Percentiles rank a stretch among this genome's conserved stretches.
These are phyloP conservation scores for Gossypium turneri DNA, from an alignment of 345 rosid genomes.

Conservation along the genomic window DNA sequence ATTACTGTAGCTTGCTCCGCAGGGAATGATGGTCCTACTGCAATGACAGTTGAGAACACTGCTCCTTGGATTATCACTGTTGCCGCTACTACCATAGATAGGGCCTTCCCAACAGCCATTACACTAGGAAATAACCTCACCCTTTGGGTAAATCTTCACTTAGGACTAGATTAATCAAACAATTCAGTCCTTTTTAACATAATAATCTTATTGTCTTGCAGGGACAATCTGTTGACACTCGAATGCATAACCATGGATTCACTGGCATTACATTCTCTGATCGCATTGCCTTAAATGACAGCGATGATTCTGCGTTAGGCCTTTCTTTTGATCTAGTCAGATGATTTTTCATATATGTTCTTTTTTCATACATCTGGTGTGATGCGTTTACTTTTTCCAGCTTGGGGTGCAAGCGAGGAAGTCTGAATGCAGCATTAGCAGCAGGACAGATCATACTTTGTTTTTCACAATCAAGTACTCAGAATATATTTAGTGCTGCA, in stretches of 20 bases:
- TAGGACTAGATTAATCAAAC: constrained; percentile 48
- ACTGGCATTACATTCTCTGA: constrained; percentile 32
- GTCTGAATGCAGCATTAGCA: constrained; percentile 38
- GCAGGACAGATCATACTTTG: constrained; percentile 42
- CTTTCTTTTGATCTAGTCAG: neutral
- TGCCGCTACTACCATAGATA: constrained; percentile 54
- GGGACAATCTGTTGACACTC: constrained; percentile 50
- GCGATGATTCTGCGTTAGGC: constrained; percentile 22
- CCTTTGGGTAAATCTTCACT: constrained; percentile 37
- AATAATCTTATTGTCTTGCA: constrained; percentile 10
- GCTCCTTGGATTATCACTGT: constrained; percentile 64
- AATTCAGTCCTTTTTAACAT: constrained; percentile 4
- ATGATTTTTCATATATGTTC: neutral
- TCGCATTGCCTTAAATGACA: constrained; percentile 25
- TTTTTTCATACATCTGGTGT: neutral
- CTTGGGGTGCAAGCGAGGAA: constrained; percentile 28
- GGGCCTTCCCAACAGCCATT: constrained; percentile 41
- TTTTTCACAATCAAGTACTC: constrained; percentile 23
- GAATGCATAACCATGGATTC: constrained; percentile 24
- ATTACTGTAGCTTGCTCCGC: constrained; percentile 52
- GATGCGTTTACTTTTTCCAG: constrained; percentile 19
- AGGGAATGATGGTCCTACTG: constrained; percentile 41
- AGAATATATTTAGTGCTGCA: constrained; percentile 25
- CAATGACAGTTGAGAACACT: constrained; percentile 34
- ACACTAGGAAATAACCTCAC: constrained; percentile 59